These are phyloP conservation scores for Mycena vulgaris DNA, from an alignment of 768 basidiomycete species.

Conservation along the genomic window DNA sequence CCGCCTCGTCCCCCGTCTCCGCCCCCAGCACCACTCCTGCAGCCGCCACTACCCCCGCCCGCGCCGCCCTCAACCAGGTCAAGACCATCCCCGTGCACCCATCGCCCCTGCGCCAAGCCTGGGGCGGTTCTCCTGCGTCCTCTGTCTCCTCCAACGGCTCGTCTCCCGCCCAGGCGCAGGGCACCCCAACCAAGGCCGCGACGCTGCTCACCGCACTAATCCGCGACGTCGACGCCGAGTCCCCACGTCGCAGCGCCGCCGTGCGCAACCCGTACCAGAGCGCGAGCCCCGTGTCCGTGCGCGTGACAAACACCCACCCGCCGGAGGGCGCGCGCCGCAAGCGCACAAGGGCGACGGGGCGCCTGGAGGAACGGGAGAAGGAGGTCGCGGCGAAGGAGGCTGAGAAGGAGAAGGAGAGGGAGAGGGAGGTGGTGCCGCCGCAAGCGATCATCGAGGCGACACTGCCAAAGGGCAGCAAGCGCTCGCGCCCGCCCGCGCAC, in stretches of 20 bases:
- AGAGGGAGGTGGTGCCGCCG: conserved; percentile 60
- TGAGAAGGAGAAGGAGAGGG: conserved; percentile 42
- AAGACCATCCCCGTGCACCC: conserved; percentile 74
- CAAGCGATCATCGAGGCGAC: conserved; percentile 86
- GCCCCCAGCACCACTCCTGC: conserved; percentile 30
- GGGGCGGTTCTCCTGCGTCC: conserved; percentile 66
- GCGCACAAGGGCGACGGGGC: conserved; percentile 60
- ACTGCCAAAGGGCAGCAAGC: conserved; percentile 84
- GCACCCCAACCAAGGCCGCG: conserved; percentile 76
- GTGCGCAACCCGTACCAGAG: conserved; percentile 86
- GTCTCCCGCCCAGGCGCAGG: conserved; percentile 50
- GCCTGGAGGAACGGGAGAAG: conserved; percentile 45
- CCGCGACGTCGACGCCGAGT: conserved; percentile 73
- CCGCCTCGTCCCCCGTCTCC: conserved; percentile 46
- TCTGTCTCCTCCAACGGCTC: conserved; percentile 52
- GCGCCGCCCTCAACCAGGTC: conserved; percentile 11
- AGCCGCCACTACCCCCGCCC: conserved; percentile 33
- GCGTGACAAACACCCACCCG: conserved; percentile 52
- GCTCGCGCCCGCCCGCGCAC: conserved; percentile 78
- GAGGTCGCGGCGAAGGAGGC: conserved; percentile 45
- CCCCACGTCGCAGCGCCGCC: conserved; percentile 68
- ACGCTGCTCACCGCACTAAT: conserved; percentile 79
- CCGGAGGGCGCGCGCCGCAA: conserved; percentile 61
- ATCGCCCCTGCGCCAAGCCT: conserved; percentile 83
- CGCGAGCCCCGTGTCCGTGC: conserved; percentile 70